Base-by-base conservation (phyloP, 345 rosid species). In the Heritiera littoralis region DNA sequence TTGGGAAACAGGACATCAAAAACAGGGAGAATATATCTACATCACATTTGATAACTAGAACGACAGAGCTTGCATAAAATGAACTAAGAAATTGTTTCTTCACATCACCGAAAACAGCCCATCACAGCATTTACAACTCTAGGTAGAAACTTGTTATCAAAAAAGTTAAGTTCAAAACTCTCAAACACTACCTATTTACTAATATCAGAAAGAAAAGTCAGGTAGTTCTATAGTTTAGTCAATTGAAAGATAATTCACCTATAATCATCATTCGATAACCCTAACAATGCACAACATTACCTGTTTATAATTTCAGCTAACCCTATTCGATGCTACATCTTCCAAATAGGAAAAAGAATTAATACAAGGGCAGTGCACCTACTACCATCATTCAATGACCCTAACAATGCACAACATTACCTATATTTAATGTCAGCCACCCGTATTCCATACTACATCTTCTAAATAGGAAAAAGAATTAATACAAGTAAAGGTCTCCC, bases 121-220 rank as follows among this genome's bases (percentile, higher is more conserved):
- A 61, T 17, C 40, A 13, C 51, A 48, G 10, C 17, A 14, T 52
- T 52, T 4, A 4, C 18, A 13, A 52, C 56, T 52, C 23, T 10
- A 35, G 0, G 18, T 38, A 63, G 46, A 61, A 41, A 76, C 23
- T 61, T 61, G 68, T 20, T 15, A 74, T 45, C 17, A 23, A 20
- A 69, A 61, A 61, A 74, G 78, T 11, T 58, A 60, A 74, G 78
- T 59, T 43, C 7, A 38, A 45, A 74, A 5, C 14, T 41, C 41
- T 28, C 15, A 58, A 18, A 54, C 7, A 56, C 20, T 5, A 45
- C 18, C 18, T 2, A 11, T 54, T 23, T 10, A 45, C 38, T 6
- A 68, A 64, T 38, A 35, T 12, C 38, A 68, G 64, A 20, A 20
- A 59, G 64, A 59, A 20, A 23, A 20, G 35, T 59, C 35, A 23